These are phyloP conservation scores for Fraxinus baroniana DNA, from an alignment of 305 asterid species.

Conservation along the genomic window DNA sequence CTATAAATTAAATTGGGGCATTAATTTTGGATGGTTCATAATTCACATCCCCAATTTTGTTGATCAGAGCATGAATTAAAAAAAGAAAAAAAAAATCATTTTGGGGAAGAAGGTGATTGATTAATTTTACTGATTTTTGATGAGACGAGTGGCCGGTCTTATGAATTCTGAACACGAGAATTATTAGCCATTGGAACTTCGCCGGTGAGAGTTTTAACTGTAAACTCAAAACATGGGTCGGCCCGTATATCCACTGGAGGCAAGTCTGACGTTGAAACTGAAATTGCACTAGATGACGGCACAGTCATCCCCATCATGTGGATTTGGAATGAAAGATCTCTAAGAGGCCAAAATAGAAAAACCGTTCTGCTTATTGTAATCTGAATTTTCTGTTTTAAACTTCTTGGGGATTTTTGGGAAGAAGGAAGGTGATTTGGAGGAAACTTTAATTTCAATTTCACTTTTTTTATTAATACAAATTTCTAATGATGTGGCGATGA, in stretches of 20 bases:
- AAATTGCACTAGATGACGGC: slow-evolving; percentile 21
- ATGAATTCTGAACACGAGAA: slow-evolving; percentile 9
- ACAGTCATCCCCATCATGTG: slow-evolving; percentile 16
- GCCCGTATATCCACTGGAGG: slow-evolving; percentile 44
- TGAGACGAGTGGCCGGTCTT: slow-evolving; percentile 29
- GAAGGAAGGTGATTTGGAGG: too few species aligned
- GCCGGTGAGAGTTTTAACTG: slow-evolving; percentile 59
- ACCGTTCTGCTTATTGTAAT: slow-evolving; percentile 25
- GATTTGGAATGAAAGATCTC: slow-evolving; percentile 23
- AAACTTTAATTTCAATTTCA: too few species aligned
- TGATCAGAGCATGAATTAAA: too few species aligned
- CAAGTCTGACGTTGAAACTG: slow-evolving; percentile 24
- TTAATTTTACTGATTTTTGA: slow-evolving; percentile 10
- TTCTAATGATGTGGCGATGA: too few species aligned
- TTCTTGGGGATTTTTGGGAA: slow-evolving; percentile 1
- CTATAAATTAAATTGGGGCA: too few species aligned
- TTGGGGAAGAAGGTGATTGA: too few species aligned
- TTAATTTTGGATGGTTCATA: too few species aligned
- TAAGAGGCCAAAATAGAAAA: slow-evolving; percentile 11
- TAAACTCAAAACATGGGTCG: slow-evolving; percentile 69
- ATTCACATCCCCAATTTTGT: too few species aligned
- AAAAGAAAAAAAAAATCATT: too few species aligned
- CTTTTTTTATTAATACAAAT: too few species aligned
- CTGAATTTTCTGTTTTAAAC: slow-evolving; percentile 20
- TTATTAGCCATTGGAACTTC: slow-evolving; percentile 35